These are phyloP conservation scores for Sporothrix sp. DNA, from an alignment of 2,329 filamentous ascomycete species.

Conservation along the genomic window DNA sequence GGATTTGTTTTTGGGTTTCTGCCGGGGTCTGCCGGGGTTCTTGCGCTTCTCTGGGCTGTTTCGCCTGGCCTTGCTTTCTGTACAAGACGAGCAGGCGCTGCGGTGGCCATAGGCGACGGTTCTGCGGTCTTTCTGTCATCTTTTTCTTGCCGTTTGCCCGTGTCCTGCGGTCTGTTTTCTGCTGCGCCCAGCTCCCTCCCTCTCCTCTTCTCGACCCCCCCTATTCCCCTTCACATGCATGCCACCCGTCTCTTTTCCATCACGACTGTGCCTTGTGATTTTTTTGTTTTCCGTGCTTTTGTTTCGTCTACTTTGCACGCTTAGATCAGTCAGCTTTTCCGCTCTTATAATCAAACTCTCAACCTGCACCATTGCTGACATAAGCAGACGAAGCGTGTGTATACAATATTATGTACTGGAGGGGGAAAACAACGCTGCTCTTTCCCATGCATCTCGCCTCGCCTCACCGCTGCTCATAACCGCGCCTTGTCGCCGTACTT, in stretches of 20 bases:
- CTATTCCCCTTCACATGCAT: too few species aligned
- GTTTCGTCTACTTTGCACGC: not conserved
- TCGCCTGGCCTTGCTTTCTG: too few species aligned
- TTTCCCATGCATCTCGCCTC: not conserved
- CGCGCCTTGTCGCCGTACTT: slow-evolving; percentile 32
- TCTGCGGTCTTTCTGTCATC: too few species aligned
- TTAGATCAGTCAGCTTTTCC: slow-evolving; percentile 5
- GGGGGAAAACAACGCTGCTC: not conserved
- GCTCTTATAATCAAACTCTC: slow-evolving; percentile 4
- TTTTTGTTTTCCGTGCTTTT: not conserved
- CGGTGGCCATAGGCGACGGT: too few species aligned
- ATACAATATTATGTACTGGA: slow-evolving; percentile 1
- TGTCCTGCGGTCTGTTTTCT: too few species aligned
- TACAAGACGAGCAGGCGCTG: too few species aligned
- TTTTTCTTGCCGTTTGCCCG: too few species aligned
- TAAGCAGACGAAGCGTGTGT: not conserved
- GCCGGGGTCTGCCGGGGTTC: not conserved
- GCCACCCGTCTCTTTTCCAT: too few species aligned
- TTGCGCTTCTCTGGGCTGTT: not conserved
- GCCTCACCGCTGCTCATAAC: slow-evolving; percentile 4
- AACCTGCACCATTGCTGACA: not conserved
- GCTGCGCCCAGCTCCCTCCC: too few species aligned
- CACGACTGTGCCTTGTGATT: not conserved
- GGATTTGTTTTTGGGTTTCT: not conserved
- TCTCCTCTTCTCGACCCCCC: not conserved